Base-by-base conservation (phyloP, 345 rosid genomes). In the Euclidium syriacum region DNA sequence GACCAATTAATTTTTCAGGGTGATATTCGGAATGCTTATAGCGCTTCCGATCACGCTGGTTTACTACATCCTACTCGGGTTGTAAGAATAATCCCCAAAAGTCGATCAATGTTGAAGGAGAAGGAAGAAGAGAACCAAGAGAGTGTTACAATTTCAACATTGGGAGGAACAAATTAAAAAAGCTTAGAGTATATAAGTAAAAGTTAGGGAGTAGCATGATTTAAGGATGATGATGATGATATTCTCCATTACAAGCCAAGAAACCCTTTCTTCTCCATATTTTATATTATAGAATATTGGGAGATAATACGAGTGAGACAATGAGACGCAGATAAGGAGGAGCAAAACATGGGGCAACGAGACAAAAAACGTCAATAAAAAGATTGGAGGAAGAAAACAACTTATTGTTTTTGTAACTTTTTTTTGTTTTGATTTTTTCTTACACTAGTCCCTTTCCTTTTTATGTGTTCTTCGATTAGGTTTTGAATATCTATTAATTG, bases 21-120 rank as follows among this genome's bases (percentile, higher is more conserved):
- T 92, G 6, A 92, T 92, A 64, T 92, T 92, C 16, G 99, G 99
- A 61, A 90, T 92, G 99, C 77, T 87, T 61, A 81, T 92, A 62
- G 99, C 99, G 1, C 80, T 92, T 65, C 99, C 99, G 2, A 85
- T 92, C 26, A 87, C 99, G 2, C 88, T 92, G 0, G 85, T 87
- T 62, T 92, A 92, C 87, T 92, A 92, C 82, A 80, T 92, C 73
- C 58, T 90, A 51, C 64, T 92, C 61, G 99, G 97, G 41, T 65
- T 92, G 43, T 87, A 83, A 84, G 52, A 9, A n/a, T 18, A 38
- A 39, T n/a, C 34, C 14, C 4, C 18, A 11, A 10, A 22, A 58
- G 15, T 9, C 36, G 60, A 24, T 52, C 25, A 35, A 10, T 35
- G 17, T 61, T 43, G 61, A 40, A n/a, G 49, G 46, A n/a, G 34